Conservation (phyloP, 208 protist genomes). For the Trypanosoma avium region DNA sequence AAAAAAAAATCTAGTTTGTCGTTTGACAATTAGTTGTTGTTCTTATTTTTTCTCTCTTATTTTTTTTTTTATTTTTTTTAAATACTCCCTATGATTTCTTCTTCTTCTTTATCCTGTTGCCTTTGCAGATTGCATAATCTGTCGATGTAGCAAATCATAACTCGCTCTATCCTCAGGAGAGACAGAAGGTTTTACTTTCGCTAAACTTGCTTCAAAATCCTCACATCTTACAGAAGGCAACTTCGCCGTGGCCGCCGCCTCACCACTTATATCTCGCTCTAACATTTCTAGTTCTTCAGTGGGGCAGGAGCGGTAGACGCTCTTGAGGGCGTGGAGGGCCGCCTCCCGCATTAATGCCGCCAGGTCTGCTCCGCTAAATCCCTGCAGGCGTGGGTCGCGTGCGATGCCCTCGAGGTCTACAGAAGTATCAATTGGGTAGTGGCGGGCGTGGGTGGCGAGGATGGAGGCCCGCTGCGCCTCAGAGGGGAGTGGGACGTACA, state of each 20-base stretch:
- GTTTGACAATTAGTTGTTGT: too few relatives aligned
- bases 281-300: slow-evolving; percentile 64
- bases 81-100: too few relatives aligned
- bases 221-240: slow-evolving; percentile 61
- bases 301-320: slow-evolving; percentile 59
- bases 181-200: slow-evolving; percentile 79
- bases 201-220: slow-evolving; percentile 69
- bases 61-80: background rate
- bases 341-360: slow-evolving; percentile 93
- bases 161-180: slow-evolving; percentile 62
- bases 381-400: slow-evolving; percentile 65
- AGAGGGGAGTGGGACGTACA: slow-evolving; percentile 96
- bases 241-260: slow-evolving; percentile 26
- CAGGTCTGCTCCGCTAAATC: slow-evolving; percentile 96
- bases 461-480: slow-evolving; percentile 87
- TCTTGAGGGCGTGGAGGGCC: slow-evolving; percentile 81
- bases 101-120: slow-evolving; percentile 25
- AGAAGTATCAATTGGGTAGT: slow-evolving; percentile 80
- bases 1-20: too few relatives aligned
- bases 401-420: slow-evolving; percentile 86
- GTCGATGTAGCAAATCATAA: slow-evolving; percentile 68
- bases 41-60: slow-evolving; percentile 2
- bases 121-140: slow-evolving; percentile 33
- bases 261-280: slow-evolving; percentile 73
- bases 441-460: slow-evolving; percentile 84